Evolutionary conservation across 2,329 filamentous ascomycete species (phyloP), one percentile per base, ranked within the genome.

Genomic region (Alternaria atra): DNA sequence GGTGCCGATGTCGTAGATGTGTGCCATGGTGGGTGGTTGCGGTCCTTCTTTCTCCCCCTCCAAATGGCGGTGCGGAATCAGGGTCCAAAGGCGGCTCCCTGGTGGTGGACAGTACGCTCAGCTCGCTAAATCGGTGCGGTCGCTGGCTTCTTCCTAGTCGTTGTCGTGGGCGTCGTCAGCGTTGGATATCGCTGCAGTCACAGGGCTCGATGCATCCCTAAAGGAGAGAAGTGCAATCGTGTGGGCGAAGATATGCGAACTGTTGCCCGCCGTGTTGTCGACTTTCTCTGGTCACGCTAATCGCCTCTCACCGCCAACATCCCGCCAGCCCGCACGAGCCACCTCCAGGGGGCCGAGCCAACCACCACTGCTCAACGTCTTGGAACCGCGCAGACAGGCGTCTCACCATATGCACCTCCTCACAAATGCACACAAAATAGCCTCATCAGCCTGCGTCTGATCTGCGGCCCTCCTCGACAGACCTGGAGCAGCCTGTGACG

Each of bases 1-100:
- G 75, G 94, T 98, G 78, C 94, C 95, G 77, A 97, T 89, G 86
- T 98, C 94, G 84, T 96, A 98, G 79, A 88, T 92, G 82, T 96
- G 91, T 84, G 93, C 92, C 94, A 97, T 97, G 67, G 50, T 70
- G 68, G 58, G 60, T 37, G 55, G 50, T 60, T 37, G 52, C 52
- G 51, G 53, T 61, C 58, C 32, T 58, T 20, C 27, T 30, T 34
- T 66, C 59, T 68, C 64, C 51, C 61, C 67, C 65, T 63, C 52
- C 53, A 57, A 61, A 63, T 51, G 53, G 55, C 55, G 63, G 61
- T 54, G 60, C 61, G 58, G 44, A 48, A 32, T 72, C 67, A 73
- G 70, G 70, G 72, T 72, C 68, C 68, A 68, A 61, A 50, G 53
- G 57, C 56, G 63, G 43, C 63, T 66, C 69, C 70, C 64, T 73